Percentiles rank a stretch among this genome's conserved stretches.
Conservation (phyloP, 2,329 filamentous ascomycete species). For the Geosmithia putterillii region DNA sequence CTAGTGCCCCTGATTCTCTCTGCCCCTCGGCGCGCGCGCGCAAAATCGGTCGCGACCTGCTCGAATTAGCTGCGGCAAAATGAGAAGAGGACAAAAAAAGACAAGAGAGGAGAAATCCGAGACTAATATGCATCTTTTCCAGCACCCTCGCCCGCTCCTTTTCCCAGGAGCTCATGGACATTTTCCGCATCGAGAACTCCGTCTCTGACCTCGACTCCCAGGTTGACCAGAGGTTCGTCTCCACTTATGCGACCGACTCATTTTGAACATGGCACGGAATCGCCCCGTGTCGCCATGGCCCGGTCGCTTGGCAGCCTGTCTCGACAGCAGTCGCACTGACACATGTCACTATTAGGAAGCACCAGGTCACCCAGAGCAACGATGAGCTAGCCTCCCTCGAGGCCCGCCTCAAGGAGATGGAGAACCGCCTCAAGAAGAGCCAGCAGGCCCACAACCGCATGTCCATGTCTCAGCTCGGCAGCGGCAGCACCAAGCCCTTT, state of each 20-base stretch:
- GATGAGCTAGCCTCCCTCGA: constrained; percentile 80
- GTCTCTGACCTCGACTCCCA: constrained; percentile 61
- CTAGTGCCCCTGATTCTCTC: background rate
- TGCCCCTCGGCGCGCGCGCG: too few relatives aligned
- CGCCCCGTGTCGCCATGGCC: too few relatives aligned
- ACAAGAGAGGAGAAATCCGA: background rate
- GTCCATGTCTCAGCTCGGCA: constrained; percentile 4
- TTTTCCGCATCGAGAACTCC: constrained; percentile 78
- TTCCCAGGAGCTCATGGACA: constrained; percentile 72
- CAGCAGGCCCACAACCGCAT: constrained; percentile 7
- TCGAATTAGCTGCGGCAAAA: too few relatives aligned
- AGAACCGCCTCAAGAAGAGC: constrained; percentile 52
- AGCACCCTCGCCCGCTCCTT: constrained; percentile 78
- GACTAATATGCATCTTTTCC: constrained; percentile 4
- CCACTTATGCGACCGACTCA: background rate
- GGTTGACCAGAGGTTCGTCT: constrained; percentile 67
- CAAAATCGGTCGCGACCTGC: too few relatives aligned
- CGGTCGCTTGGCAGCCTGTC: too few relatives aligned
- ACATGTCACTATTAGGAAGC: constrained; percentile 47
- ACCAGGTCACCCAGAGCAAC: constrained; percentile 60
- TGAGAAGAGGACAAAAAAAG: background rate
- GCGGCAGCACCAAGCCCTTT: constrained; percentile 3
- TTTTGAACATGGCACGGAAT: too few relatives aligned
- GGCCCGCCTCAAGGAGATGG: constrained; percentile 71
- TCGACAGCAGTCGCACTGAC: too few relatives aligned